phyloP scores from a whole-genome alignment of 345 rosid species.

The Populus alba region DNA sequence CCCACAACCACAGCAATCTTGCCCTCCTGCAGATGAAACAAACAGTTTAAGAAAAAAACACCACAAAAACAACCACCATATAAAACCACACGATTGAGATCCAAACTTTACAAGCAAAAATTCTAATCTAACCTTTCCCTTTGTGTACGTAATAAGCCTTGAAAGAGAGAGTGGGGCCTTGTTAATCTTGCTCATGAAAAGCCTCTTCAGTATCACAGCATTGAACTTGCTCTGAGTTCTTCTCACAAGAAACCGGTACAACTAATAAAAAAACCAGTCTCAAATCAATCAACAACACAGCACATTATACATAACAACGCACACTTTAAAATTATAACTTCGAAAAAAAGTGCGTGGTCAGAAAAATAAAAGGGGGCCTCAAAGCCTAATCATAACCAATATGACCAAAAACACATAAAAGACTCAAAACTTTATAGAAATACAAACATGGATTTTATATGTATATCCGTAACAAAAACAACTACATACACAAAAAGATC shows the following conservation, averaged over 20 bases:
- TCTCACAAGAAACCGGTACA: constrained; percentile 82
- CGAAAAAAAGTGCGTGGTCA: too few species aligned
- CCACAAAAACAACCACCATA: not conserved
- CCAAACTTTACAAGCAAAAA: not conserved
- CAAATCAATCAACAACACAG: not conserved
- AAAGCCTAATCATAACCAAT: not conserved
- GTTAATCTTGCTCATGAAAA: constrained; percentile 94
- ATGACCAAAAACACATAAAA: not conserved
- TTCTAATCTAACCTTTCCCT: constrained; percentile 63
- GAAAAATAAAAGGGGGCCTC: not conserved
- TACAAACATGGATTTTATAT: not conserved
- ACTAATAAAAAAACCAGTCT: constrained; percentile 29
- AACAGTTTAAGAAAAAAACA: not conserved
- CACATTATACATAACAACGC: not conserved
- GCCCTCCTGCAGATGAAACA: constrained; percentile 41
- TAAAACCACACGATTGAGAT: not conserved
- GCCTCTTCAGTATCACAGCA: constrained; percentile 85
- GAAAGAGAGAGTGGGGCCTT: constrained; percentile 88
- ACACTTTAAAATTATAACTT: not conserved
- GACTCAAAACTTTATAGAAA: not conserved
- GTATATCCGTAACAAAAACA: not conserved
- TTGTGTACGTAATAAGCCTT: constrained; percentile 54
- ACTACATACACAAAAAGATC: not conserved
- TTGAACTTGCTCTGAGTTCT: constrained; percentile 90
- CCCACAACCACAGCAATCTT: constrained; percentile 85